Evolutionary conservation across 2,329 filamentous ascomycete genomes (phyloP).

Genomic region (Talaromyces sp.): DNA sequence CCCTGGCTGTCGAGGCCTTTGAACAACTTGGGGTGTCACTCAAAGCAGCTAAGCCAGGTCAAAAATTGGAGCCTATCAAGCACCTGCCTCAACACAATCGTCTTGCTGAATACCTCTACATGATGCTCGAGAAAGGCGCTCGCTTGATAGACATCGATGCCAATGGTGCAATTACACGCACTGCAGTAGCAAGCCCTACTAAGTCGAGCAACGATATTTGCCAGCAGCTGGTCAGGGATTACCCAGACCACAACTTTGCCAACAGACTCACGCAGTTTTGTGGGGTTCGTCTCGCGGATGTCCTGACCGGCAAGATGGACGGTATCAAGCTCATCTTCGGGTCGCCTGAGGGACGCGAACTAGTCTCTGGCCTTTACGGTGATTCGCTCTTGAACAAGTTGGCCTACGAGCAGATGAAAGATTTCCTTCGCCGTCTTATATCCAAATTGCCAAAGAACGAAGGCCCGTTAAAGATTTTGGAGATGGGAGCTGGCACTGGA

Average conservation of each 20-base stretch:
- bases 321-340: slow-evolving; percentile 41
- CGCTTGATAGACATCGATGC: slow-evolving; percentile 32
- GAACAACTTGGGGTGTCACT: slow-evolving; percentile 27
- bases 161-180: slow-evolving; percentile 28
- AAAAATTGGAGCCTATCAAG: slow-evolving; percentile 21
- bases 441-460: neutral
- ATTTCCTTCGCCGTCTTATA: neutral
- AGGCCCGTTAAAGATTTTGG: slow-evolving; percentile 27
- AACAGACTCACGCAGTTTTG: slow-evolving; percentile 26
- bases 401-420: slow-evolving; percentile 27
- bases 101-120: slow-evolving; percentile 34
- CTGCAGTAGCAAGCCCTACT: slow-evolving; percentile 22
- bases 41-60: slow-evolving; percentile 21
- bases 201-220: slow-evolving; percentile 27
- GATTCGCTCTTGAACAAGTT: slow-evolving; percentile 22
- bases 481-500: slow-evolving; percentile 40
- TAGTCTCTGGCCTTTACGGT: slow-evolving; percentile 38
- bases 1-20: slow-evolving; percentile 29
- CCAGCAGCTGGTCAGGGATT: slow-evolving; percentile 25
- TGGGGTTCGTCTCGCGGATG: slow-evolving; percentile 26
- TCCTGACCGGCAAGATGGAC: slow-evolving; percentile 37
- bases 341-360: slow-evolving; percentile 22
- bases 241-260: slow-evolving; percentile 28
- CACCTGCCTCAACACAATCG: slow-evolving; percentile 26
- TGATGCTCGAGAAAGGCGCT: slow-evolving; percentile 31